These are phyloP conservation scores for Saccharum spontaneum DNA, from an alignment of 176 grass and related monocot genomes.

Conservation along the genomic window DNA sequence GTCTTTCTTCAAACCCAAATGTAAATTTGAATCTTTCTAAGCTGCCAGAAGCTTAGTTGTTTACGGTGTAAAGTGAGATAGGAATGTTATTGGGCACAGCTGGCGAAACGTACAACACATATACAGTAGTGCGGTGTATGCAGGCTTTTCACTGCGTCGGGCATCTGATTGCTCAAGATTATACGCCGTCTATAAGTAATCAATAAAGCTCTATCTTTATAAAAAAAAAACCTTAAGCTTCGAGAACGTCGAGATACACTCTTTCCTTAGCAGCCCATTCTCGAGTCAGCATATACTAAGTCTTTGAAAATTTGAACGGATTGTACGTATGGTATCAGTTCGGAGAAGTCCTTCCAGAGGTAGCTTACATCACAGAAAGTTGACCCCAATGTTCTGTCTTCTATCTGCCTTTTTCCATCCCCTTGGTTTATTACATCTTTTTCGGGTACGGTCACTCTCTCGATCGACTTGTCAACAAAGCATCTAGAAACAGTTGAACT, in stretches of 20 bases:
- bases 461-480: not conserved
- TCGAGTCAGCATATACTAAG: not conserved
- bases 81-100: too few species aligned
- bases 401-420: not conserved
- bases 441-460: not conserved
- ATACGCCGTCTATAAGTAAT: not conserved
- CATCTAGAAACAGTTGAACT: conserved; percentile 32
- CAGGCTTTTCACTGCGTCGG: not conserved
- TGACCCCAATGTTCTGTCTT: not conserved
- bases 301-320: not conserved
- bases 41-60: too few species aligned
- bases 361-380: not conserved
- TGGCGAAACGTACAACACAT: too few species aligned
- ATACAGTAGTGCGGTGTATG: not conserved
- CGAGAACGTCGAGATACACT: not conserved
- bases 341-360: not conserved
- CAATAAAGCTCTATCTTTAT: not conserved
- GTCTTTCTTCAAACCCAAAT: not conserved
- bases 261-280: too few species aligned
- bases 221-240: not conserved
- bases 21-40: not conserved
- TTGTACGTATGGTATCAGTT: not conserved
- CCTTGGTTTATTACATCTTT: not conserved
- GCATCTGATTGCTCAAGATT: not conserved
- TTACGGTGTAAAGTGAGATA: too few species aligned